phyloP scores from a whole-genome alignment of 139 green algal species.

The Chlorella sp. region DNA sequence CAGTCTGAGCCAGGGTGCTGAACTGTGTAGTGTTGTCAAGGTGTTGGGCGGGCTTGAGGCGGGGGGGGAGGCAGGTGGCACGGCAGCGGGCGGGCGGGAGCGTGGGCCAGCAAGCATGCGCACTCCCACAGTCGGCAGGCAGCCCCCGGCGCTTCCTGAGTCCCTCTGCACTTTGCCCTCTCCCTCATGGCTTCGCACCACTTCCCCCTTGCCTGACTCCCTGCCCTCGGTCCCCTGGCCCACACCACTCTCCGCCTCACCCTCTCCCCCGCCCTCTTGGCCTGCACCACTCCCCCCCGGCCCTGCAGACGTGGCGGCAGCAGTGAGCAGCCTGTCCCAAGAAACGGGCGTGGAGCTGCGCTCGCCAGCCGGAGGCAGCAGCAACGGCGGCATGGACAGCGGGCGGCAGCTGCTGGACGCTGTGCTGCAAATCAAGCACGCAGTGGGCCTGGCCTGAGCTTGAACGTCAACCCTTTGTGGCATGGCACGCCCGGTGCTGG shows the following conservation, averaged over 20 bases:
- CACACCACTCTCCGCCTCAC: no score
- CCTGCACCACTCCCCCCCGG: not conserved
- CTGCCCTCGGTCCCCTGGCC: no score
- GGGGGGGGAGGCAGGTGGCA: no score
- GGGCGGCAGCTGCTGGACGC: not conserved
- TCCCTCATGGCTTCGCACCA: not conserved
- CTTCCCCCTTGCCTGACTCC: not conserved
- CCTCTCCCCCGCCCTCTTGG: no score
- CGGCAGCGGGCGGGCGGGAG: not conserved
- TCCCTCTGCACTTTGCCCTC: no score
- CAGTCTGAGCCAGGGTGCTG: not conserved
- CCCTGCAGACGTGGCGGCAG: not conserved
- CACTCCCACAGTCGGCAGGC: not conserved
- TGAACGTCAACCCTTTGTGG: not conserved
- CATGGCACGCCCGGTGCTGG: no score
- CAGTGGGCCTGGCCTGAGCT: not conserved
- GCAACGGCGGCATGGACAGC: not conserved
- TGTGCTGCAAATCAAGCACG: not conserved
- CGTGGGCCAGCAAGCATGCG: not conserved
- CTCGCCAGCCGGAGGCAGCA: not conserved
- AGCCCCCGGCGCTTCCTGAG: no score
- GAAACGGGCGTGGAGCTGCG: constrained; percentile 8
- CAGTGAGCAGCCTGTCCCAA: not conserved
- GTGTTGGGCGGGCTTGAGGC: not conserved
- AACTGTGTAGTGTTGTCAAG: not conserved